Conservation (phyloP, 129 eudicot genomes). For the Ambrosia trifida region DNA sequence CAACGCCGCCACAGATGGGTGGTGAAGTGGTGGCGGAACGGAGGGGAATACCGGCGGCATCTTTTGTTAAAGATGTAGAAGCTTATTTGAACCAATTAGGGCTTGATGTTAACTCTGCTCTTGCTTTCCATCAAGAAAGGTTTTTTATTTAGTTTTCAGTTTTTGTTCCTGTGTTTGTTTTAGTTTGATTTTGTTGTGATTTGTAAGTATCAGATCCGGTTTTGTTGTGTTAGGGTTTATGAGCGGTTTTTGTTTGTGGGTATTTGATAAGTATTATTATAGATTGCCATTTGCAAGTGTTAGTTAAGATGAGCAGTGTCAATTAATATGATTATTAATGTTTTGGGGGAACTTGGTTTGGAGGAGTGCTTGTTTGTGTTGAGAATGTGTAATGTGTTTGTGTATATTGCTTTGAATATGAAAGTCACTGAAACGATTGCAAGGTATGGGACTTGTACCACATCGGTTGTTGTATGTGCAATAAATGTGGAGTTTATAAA, state of each 20-base stretch:
- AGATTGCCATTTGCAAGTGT: neutral
- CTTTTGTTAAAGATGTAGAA: constrained; percentile 83
- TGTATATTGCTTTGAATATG: too few species aligned
- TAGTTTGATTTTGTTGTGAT: neutral
- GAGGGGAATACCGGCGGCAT: constrained; percentile 86
- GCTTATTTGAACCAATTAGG: constrained; percentile 67
- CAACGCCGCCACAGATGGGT: constrained; percentile 41
- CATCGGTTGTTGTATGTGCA: too few species aligned
- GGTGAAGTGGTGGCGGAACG: constrained; percentile 49
- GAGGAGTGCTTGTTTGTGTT: too few species aligned
- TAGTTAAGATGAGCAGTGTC: neutral
- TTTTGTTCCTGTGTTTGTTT: neutral
- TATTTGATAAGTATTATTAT: neutral
- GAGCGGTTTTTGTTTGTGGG: neutral
- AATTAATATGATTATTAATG: too few species aligned
- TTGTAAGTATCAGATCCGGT: constrained; percentile 18
- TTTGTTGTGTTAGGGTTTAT: constrained; percentile 32
- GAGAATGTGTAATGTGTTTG: too few species aligned
- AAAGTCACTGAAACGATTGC: too few species aligned
- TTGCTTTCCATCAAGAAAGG: constrained; percentile 91
- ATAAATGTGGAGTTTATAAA: too few species aligned
- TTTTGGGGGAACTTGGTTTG: too few species aligned
- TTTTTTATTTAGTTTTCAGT: constrained; percentile 4
- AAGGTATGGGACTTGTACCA: too few species aligned
- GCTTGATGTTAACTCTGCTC: constrained; percentile 82